Base-by-base conservation (phyloP, 179 eudicot species). In the Amaranthus tricolor region DNA sequence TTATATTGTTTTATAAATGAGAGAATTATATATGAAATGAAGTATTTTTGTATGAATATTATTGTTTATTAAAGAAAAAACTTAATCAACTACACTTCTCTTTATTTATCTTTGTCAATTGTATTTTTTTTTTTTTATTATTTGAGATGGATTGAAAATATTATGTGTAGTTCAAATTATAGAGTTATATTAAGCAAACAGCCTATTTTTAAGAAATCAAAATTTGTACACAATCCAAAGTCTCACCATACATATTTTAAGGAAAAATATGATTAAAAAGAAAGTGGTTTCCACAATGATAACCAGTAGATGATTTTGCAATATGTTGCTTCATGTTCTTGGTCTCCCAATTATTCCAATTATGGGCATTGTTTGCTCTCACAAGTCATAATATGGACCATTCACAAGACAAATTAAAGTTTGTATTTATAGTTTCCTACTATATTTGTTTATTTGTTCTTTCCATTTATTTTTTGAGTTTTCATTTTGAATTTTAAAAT, bases 251-350 rank as follows among this genome's bases (percentile, higher is more conserved):
- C 14, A 17, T 54, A 4, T 61, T 62, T 24, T 11, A 21, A 21
- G 44, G 1, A 2, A 10, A 3, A 45, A n/a, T 16, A n/a, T 65
- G 52, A 64, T 45, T 7, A n/a, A 6, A n/a, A 3, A 4, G 14
- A 67, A 50, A 50, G 58, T 67, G 55, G 17, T 65, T 67, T 3
- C 45, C 13, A 67, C 11, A 51, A 12, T 50, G 58, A 9, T 17
- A 19, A 66, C 16, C 45, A 67, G 0, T 51, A n/a, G 44, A 19
- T 6, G 47, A 51, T 67, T 50, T 67, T 49, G 58, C 51, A 66
- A 44, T 44, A 66, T 66, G 40, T 66, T 66, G 70, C 43, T 66
- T 66, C 50, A 31, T 47, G 21, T 31, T 31, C 40, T 31, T 31
- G 40, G 40, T 31, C 40, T 31, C 40, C 40, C 40, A 31, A 31